These are phyloP conservation scores for Aquilaria sinensis DNA, from an alignment of 345 rosid genomes.

Conservation along the genomic window DNA sequence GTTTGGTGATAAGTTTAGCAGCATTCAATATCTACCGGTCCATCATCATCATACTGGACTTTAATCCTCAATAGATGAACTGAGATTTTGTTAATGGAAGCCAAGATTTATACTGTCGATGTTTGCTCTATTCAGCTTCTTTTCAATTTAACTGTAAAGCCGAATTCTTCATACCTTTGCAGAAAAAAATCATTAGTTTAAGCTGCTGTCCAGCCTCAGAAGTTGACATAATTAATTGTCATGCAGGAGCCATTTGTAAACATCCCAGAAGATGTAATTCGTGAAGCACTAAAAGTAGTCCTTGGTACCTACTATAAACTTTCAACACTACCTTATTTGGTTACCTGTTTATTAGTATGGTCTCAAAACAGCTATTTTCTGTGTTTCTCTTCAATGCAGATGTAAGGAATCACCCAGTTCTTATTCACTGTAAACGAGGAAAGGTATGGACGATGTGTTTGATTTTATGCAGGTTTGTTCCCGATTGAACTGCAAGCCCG, in stretches of 20 bases:
- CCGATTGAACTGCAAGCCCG: not conserved
- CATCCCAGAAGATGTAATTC: slow-evolving; percentile 47
- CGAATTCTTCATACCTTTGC: no score
- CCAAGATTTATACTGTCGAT: no score
- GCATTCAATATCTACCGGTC: no score
- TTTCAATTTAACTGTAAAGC: no score
- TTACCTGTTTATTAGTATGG: slow-evolving; percentile 7
- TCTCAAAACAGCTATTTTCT: not conserved
- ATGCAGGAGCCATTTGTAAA: slow-evolving; percentile 56
- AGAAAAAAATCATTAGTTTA: no score
- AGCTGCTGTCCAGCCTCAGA: no score
- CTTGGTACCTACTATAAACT: slow-evolving; percentile 28
- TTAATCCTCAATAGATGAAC: no score
- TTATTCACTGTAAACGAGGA: slow-evolving; percentile 64
- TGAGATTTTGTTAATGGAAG: no score
- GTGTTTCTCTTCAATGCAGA: slow-evolving; percentile 21
- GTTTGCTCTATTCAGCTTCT: no score
- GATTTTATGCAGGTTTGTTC: not conserved
- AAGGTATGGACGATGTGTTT: slow-evolving; percentile 28
- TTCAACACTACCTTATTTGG: not conserved
- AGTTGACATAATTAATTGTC: no score
- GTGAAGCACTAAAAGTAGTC: slow-evolving; percentile 47
- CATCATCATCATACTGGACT: no score
- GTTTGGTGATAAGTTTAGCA: no score
- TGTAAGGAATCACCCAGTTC: slow-evolving; percentile 51